Percentiles rank a stretch among this genome's conserved stretches.
These are phyloP conservation scores for Paecilomyces dactylethromorphus DNA, from an alignment of 2,329 filamentous ascomycete genomes.

Conservation along the genomic window DNA sequence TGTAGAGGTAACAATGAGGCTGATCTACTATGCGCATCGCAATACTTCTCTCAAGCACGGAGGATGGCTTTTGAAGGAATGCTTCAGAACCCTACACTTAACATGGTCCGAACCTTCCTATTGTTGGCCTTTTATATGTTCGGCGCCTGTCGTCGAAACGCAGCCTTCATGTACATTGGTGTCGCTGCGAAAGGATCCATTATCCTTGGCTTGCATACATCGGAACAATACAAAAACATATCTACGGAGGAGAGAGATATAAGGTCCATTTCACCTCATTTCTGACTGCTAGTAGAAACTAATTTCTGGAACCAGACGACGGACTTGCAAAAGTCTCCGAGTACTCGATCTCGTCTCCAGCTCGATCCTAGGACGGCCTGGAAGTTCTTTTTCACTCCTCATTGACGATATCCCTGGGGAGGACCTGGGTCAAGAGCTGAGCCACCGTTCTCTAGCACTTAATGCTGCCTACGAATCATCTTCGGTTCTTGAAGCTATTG, in stretches of 20 bases:
- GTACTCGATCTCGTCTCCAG: constrained; percentile 43
- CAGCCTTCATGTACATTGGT: constrained; percentile 59
- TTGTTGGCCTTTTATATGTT: constrained; percentile 56
- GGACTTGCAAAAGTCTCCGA: constrained; percentile 43
- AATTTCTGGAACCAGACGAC: constrained; percentile 24
- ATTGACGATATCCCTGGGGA: too few relatives aligned
- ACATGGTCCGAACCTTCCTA: constrained; percentile 47
- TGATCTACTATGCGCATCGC: constrained; percentile 23
- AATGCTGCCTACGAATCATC: too few relatives aligned
- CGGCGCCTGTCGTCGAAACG: constrained; percentile 52
- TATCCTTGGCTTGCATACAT: constrained; percentile 49
- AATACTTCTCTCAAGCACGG: constrained; percentile 45
- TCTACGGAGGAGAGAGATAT: neutral
- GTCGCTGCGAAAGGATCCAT: constrained; percentile 53
- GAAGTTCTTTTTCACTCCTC: constrained; percentile 18
- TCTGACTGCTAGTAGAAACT: neutral
- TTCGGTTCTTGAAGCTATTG: too few relatives aligned
- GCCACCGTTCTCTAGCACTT: too few relatives aligned
- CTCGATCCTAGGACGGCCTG: constrained; percentile 44
- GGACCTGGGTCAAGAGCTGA: too few relatives aligned
- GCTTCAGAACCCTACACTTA: constrained; percentile 48
- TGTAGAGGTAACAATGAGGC: constrained; percentile 27
- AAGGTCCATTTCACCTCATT: neutral
- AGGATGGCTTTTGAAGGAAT: constrained; percentile 44
- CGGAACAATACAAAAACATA: constrained; percentile 9